Percentiles rank a stretch among this genome's conserved stretches.
These are phyloP conservation scores for Penicillium atrosanguineum DNA, from an alignment of 495 filamentous ascomycete genomes.

Conservation along the genomic window DNA sequence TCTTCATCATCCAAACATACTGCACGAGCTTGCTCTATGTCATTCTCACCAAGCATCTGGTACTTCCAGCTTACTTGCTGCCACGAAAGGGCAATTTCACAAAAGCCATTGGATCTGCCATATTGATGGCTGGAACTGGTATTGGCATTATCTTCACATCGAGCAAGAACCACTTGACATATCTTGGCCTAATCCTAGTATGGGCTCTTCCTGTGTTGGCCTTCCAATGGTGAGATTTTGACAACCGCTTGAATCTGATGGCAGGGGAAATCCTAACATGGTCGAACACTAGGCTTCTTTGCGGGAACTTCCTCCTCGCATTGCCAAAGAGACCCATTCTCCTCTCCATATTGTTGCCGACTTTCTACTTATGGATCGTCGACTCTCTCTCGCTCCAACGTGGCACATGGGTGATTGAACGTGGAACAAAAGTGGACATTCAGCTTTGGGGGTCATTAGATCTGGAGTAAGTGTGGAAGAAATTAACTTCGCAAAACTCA, in stretches of 20 bases:
- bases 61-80: conserved; percentile 54
- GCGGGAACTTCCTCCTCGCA: conserved; percentile 44
- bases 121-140: conserved; percentile 1
- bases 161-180: conserved; percentile 33
- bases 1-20: conserved; percentile 75
- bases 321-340: conserved; percentile 52
- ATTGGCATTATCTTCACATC: not conserved
- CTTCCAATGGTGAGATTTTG: conserved; percentile 50
- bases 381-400: conserved; percentile 59
- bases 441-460: conserved; percentile 61
- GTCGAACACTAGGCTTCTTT: not conserved
- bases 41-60: conserved; percentile 58
- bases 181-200: conserved; percentile 63
- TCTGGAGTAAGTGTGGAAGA: conserved; percentile 51
- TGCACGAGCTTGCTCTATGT: conserved; percentile 64
- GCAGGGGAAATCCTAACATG: not conserved
- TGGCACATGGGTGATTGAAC: conserved; percentile 65
- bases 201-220: conserved; percentile 65
- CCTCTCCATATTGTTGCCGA: conserved; percentile 57
- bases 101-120: not conserved
- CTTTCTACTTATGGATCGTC: conserved; percentile 64
- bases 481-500: not conserved
- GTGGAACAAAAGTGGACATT: conserved; percentile 57
- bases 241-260: too few species aligned
- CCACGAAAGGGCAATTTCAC: conserved; percentile 11